A percentile compares a stretch with the other conserved stretches of the same genome.
phyloP scores from a whole-genome alignment of 2,329 filamentous ascomycete genomes.

The Aspergillus aculeatinus region DNA sequence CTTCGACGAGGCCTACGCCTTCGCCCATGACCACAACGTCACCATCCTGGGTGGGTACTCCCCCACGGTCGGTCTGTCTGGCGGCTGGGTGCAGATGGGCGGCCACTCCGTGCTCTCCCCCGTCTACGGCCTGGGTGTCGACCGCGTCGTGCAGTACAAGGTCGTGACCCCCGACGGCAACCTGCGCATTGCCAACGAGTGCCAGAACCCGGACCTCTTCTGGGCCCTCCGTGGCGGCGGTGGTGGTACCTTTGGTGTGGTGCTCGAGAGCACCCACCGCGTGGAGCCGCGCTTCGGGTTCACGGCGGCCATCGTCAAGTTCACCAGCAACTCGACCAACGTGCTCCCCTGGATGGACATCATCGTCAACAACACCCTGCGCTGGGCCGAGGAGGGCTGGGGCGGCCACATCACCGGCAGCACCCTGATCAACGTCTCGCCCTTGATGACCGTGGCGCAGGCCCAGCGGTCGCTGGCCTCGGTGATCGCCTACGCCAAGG shows the following conservation, averaged over 20 bases:
- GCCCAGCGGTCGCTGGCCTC: constrained; percentile 15
- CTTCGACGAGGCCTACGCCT: constrained; percentile 26
- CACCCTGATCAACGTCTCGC: constrained; percentile 20
- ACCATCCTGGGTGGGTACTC: constrained; percentile 25
- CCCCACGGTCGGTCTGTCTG: constrained; percentile 20
- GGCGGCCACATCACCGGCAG: constrained; percentile 22
- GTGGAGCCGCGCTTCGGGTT: constrained; percentile 15
- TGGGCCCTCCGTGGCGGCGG: constrained; percentile 22
- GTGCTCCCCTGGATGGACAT: constrained; percentile 23
- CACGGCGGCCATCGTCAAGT: constrained; percentile 17
- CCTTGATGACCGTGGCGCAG: constrained; percentile 13
- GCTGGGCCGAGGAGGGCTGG: constrained; percentile 25
- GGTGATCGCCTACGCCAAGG: constrained; percentile 13
- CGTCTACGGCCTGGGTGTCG: constrained; percentile 28
- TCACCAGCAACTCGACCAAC: constrained; percentile 17
- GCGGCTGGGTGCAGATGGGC: constrained; percentile 30
- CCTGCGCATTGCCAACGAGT: constrained; percentile 17
- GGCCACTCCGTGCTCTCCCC: constrained; percentile 31
- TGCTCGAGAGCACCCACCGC: constrained; percentile 17
- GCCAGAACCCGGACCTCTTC: constrained; percentile 23
- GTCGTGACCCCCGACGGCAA: constrained; percentile 24
- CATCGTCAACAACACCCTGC: constrained; percentile 21
- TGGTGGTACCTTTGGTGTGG: constrained; percentile 21
- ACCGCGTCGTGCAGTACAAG: constrained; percentile 31
- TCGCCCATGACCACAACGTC: constrained; percentile 25